Evolutionary conservation across 257 asterid genomes (phyloP).

Genomic region (Misopates orontium): DNA sequence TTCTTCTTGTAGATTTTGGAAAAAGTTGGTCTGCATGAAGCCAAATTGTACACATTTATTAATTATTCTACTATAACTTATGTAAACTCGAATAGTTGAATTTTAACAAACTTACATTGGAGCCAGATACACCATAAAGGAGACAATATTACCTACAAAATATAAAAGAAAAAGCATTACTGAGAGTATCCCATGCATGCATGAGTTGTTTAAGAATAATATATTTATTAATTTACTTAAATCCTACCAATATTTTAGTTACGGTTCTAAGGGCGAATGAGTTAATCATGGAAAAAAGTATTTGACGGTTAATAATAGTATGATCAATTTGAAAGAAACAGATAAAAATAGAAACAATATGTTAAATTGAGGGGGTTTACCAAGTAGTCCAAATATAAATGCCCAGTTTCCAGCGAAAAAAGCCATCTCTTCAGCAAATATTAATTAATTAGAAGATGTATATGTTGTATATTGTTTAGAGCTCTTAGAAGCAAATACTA

Average conservation of each 20-base stretch:
- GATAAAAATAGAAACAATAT: background rate
- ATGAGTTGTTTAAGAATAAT: no score
- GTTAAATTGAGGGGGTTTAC: slow-evolving; percentile 17
- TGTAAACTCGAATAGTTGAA: background rate
- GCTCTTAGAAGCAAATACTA: background rate
- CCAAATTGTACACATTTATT: background rate
- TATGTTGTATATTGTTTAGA: background rate
- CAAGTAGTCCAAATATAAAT: slow-evolving; percentile 41
- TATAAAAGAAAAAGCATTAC: no score
- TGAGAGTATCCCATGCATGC: no score
- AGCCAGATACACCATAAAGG: slow-evolving; percentile 49
- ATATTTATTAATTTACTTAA: no score
- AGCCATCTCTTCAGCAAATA: slow-evolving; percentile 1
- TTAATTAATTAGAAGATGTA: no score
- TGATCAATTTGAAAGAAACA: background rate
- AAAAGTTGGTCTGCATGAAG: slow-evolving; percentile 59
- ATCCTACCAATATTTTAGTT: no score
- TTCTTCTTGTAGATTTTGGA: slow-evolving; percentile 53
- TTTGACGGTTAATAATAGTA: background rate
- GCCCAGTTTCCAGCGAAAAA: slow-evolving; percentile 18
- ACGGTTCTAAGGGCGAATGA: no score
- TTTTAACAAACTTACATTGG: slow-evolving; percentile 40
- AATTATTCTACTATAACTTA: no score
- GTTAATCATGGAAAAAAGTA: no score
- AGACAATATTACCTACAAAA: slow-evolving; percentile 43